A percentile compares a stretch with the other conserved stretches of the same genome.
phyloP scores from a whole-genome alignment of 345 rosid genomes.

The Aethionema arabicum region DNA sequence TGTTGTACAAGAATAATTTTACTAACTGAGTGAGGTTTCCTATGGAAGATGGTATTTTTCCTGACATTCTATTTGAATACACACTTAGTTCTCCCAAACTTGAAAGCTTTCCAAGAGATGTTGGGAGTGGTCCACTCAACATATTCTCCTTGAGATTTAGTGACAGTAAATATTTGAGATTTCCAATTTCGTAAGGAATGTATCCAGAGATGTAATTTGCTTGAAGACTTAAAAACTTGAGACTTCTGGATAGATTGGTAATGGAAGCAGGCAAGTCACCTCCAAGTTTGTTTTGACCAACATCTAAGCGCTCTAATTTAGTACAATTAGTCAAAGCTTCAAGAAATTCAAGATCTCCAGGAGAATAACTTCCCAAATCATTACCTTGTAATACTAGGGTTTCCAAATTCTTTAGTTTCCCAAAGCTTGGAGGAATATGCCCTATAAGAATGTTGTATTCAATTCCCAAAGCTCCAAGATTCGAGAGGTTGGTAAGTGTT shows the following conservation, averaged over 20 bases:
- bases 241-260: not conserved
- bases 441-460: not conserved
- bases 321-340: constrained; percentile 24
- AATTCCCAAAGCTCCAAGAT: not conserved
- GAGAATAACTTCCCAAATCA: constrained; percentile 5
- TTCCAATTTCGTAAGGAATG: not conserved
- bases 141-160: no score
- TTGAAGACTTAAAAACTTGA: not conserved
- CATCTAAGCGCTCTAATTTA: not conserved
- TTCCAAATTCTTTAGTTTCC: not conserved
- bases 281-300: not conserved
- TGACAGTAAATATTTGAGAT: not conserved
- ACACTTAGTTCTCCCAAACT: not conserved
- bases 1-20: not conserved
- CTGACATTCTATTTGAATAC: not conserved
- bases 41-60: not conserved
- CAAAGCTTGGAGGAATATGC: not conserved
- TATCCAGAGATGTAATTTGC: not conserved
- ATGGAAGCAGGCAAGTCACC: constrained; percentile 3
- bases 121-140: not conserved
- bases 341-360: constrained; percentile 17
- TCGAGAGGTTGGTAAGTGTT: constrained; percentile 3
- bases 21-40: constrained; percentile 15
- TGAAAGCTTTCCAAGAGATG: not conserved
- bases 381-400: not conserved